Evolutionary conservation across 345 rosid species (phyloP).

Genomic region (Carallia pectinifolia): DNA sequence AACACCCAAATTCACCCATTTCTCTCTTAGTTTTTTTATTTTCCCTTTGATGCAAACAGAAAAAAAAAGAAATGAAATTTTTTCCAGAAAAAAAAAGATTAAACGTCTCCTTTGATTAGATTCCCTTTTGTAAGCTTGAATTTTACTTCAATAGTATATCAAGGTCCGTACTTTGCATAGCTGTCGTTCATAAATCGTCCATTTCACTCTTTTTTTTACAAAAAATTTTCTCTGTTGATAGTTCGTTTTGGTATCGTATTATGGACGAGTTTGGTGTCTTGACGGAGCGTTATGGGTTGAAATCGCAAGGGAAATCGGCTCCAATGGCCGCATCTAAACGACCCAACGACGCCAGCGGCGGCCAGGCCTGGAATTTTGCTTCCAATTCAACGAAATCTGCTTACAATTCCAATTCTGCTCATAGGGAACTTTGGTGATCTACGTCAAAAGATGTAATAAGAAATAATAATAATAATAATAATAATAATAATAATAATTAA

Average conservation of each 20-base stretch:
- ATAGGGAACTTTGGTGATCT: too few species aligned
- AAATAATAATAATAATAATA: too few species aligned
- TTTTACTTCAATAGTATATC: slow-evolving; percentile 2
- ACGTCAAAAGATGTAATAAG: too few species aligned
- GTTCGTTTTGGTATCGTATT: neutral
- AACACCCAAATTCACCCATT: neutral
- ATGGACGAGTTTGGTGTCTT: slow-evolving; percentile 88
- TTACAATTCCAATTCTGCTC: slow-evolving; percentile 30
- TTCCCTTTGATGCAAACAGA: neutral
- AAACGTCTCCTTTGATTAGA: neutral
- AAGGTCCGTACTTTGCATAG: neutral
- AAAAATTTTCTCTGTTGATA: neutral
- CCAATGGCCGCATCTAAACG: slow-evolving; percentile 74
- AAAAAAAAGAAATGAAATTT: too few species aligned
- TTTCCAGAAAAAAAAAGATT: neutral
- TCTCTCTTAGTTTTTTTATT: neutral
- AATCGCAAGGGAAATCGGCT: slow-evolving; percentile 83
- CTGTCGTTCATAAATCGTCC: neutral
- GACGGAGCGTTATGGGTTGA: slow-evolving; percentile 77
- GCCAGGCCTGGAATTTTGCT: slow-evolving; percentile 28
- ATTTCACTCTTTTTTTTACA: too few species aligned
- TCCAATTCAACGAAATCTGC: slow-evolving; percentile 23
- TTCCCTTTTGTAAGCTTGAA: neutral
- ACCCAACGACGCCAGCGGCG: slow-evolving; percentile 20
- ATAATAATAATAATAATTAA: too few species aligned